A percentile compares a stretch with the other conserved stretches of the same genome.
Evolutionary conservation across 73 alveolate species (phyloP).

Genomic region (Paramecium sonneborni): DNA sequence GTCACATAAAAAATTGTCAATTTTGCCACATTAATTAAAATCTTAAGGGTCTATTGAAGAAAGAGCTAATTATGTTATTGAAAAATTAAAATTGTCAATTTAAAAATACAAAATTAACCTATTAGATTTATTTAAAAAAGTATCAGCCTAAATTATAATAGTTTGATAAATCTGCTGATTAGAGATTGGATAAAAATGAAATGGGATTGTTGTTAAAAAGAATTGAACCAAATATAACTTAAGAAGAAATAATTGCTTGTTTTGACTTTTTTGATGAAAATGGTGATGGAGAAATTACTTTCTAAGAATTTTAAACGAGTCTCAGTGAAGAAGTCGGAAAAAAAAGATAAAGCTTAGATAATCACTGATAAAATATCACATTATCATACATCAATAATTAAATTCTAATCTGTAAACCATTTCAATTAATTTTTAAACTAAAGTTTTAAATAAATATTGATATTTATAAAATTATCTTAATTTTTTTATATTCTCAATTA

Average conservation of each 20-base stretch:
- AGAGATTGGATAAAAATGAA: constrained; percentile 50
- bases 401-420: background rate
- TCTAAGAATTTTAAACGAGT: constrained; percentile 28
- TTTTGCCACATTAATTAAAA: constrained; percentile 51
- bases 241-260: constrained; percentile 2
- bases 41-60: constrained; percentile 48
- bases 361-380: background rate
- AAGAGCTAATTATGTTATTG: constrained; percentile 65
- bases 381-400: background rate
- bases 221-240: constrained; percentile 44
- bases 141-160: background rate
- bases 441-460: no score
- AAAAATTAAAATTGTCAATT: constrained; percentile 58
- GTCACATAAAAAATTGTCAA: constrained; percentile 43
- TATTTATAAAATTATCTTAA: background rate
- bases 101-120: constrained; percentile 54
- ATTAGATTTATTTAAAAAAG: constrained; percentile 57
- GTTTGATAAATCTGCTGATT: constrained; percentile 64
- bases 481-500: background rate
- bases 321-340: constrained; percentile 4
- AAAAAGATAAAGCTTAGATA: constrained; percentile 15
- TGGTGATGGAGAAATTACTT: constrained; percentile 47
- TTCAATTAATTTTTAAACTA: background rate
- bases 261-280: constrained; percentile 44
- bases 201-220: constrained; percentile 56